Base-by-base conservation (phyloP, 371 early-diverging fungal species). In the Rhizopus arrhizus region DNA sequence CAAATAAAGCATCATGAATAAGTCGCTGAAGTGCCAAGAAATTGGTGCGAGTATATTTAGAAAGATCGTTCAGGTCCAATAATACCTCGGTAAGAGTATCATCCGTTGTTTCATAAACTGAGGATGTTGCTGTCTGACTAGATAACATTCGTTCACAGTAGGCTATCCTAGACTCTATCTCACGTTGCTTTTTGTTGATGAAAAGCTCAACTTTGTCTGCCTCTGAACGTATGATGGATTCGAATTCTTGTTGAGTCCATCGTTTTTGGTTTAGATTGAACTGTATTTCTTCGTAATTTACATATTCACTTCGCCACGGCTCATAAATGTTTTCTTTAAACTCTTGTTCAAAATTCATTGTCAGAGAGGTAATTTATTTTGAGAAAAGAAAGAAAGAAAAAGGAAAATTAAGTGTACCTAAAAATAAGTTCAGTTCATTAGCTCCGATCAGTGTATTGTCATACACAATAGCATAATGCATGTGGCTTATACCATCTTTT, bases 11-110 rank as follows among this genome's bases (percentile, higher is more conserved):
- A 12, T 51, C 80, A 73, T 95, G 93, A 63, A 98, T 82, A 56
- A 97, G 86, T 77, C 94, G 96, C 59, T 95, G 83, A 61, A 98
- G 92, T 7, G 95, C 99, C 38, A 96, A 86, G 70, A 92, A 94
- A 84, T 99, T 99, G 65, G 96, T 82, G 5, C 98, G 91, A 4
- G 95, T 90, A 74, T 91, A 99, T 80, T 93, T 94, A 48, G 94
- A 87, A 29, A 97, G 85, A 62, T 95, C 94, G 64, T 89, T 92
- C 34, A 95, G 83, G 65, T 97, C 97, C 59, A 83, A 79, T 22
- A 94, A 81, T 46, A 96, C 87, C 5, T 83, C 79, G 57, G 89
- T 85, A 56, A 95, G 86, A 35, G 93, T 88, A 32, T 89, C 82
- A 61, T 91, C 89, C 53, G 95, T 87, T 11, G 77, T 73, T 15